Evolutionary conservation across 1,139 yeast species (phyloP), one percentile per base, ranked within the genome.

Genomic region (Taphrina confusa): DNA sequence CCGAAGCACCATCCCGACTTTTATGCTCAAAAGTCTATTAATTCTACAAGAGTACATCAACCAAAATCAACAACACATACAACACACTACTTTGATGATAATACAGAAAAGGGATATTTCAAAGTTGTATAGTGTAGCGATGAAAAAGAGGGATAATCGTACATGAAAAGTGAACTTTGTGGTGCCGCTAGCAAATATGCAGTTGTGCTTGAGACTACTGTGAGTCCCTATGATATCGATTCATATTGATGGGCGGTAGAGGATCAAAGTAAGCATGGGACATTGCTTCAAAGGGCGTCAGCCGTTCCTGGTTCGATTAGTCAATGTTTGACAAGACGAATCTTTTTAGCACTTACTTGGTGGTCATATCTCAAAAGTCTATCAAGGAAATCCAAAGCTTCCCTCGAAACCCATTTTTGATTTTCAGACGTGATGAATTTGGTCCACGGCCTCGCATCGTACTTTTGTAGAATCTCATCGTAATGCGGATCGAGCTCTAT

Each of bases 271-370:
- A 88, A 8, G 85, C 80, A 74, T 94, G 97, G 16, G 76, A 83
- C 95, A 94, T 85, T 22, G 98, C 97, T 73, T 94, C 97, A 72
- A 81, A 80, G 2, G 98, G 97, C 9, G 98, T 92, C 62, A 91
- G 79, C 69, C 99, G 82, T 71, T 87, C 91, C 62, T 55, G 23
- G 20, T 12, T 16, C 18, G 27, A 22, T 25, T 22, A 37, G 12
- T 16, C 22, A 23, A 22, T n/a, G 18, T 22, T 20, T 14, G 22
- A 46, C 3, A 28, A 9, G 18, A 27, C 12, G n/a, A 11, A 52
- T 16, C 11, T n/a, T 11, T 40, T 2, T 2, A 16, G 12, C 36
- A 37, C 59, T 14, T 47, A 40, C 62, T 71, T 90, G 96, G 71
- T 94, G 99, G 71, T 94, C 98, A 70, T 90, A 94, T 64, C 89